phyloP scores from a whole-genome alignment of 1,284 basidiomycete genomes.

The Cystobasidiaceae sp. region DNA sequence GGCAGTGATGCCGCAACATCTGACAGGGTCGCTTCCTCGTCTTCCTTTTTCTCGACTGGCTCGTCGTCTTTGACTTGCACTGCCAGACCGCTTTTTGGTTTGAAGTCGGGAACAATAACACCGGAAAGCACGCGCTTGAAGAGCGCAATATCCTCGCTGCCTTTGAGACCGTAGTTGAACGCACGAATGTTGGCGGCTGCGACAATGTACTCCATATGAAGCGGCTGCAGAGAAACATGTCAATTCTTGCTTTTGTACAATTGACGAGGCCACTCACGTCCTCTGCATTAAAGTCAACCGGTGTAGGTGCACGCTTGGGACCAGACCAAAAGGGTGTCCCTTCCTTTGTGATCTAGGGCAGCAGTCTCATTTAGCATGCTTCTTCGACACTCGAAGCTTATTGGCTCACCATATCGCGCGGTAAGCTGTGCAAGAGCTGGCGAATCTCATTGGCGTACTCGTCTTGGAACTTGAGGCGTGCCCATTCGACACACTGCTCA shows the following conservation, averaged over 20 bases:
- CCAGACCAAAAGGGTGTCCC: constrained; percentile 55
- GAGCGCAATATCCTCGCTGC: constrained; percentile 69
- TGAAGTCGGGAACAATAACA: constrained; percentile 89
- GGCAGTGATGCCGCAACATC: constrained; percentile 66
- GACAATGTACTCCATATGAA: constrained; percentile 84
- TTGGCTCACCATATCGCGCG: constrained; percentile 68
- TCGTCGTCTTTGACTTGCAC: constrained; percentile 95
- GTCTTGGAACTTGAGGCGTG: constrained; percentile 88
- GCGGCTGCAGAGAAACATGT: constrained; percentile 55
- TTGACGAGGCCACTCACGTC: constrained; percentile 58
- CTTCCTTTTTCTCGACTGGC: constrained; percentile 50
- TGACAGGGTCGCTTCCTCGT: constrained; percentile 56
- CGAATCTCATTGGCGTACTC: constrained; percentile 92
- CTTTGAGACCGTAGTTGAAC: constrained; percentile 95
- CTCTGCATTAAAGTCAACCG: constrained; percentile 76
- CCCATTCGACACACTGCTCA: constrained; percentile 97
- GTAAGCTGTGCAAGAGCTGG: constrained; percentile 88
- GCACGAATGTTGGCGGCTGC: constrained; percentile 95
- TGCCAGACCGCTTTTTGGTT: constrained; percentile 84
- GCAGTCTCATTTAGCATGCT: background rate
- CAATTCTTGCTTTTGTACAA: background rate
- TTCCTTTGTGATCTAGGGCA: constrained; percentile 39
- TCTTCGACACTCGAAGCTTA: background rate
- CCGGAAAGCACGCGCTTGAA: constrained; percentile 81
- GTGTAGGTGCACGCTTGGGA: constrained; percentile 95